Base-by-base conservation (phyloP, 1,284 basidiomycete species). In the Austroboletus rostrupii region DNA sequence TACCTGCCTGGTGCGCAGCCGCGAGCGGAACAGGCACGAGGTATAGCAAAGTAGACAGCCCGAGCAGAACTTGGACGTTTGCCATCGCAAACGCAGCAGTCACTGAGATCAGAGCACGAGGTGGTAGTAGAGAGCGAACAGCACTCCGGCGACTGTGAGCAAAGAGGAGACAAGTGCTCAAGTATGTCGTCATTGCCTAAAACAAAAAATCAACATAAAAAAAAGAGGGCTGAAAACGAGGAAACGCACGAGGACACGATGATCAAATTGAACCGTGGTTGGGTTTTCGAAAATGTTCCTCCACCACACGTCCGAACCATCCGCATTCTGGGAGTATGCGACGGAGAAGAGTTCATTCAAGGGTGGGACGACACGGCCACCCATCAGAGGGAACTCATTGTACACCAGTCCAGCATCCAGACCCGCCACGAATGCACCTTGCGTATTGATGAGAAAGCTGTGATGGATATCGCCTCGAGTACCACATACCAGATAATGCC, bases 371-470 rank as follows among this genome's bases (percentile, higher is more conserved):
- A 97, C 68, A 9, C 85, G 80, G 10, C 90, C 92, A 38, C 94
- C 97, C 97, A 99, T 99, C 6, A 87, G 74, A 0, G 97, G 97
- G 74, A 97, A 99, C 67, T 98, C 96, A 67, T 98, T 99, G 74
- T 99, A 99, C 16, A 97, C 71, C 47, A 99, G 71, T 4, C 97
- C 97, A 0, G 97, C 97, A 68, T 99, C 97, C 35, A 99, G 77
- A 9, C 97, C 97, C 26, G 97, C 97, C 20, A 99, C 97, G 62
- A 98, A 96, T 2, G 96, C 96, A 53, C 96, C 96, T 92, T 61
- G 26, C 8, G 21, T 37, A 29, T 54, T 43, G 47, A 31, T 21
- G 55, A 47, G 52, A 48, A 53, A 32, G 13, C 39, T n/a, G 9
- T 50, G 36, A 31, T 16, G 49, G 37, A 43, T 16, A 28, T 33